Base-by-base conservation (phyloP, 2,329 filamentous ascomycete species). In the Pseudocercospora pini-densiflorae region DNA sequence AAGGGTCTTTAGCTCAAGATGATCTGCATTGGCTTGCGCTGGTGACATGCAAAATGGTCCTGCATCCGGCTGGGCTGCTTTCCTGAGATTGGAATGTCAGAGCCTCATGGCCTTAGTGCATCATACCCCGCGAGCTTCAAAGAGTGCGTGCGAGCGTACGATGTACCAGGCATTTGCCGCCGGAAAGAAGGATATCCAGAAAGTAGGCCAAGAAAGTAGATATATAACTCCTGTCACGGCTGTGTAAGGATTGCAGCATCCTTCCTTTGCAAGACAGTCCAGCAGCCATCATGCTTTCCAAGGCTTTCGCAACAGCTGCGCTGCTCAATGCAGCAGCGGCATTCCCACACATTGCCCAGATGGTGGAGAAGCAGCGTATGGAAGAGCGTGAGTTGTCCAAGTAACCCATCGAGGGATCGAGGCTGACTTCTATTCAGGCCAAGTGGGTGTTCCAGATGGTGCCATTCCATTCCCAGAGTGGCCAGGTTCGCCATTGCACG, bases 301-400 rank as follows among this genome's bases (percentile, higher is more conserved):
- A 40, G 19, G 21, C 51, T 33, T 47, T 69, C 23, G 43, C 67
- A 8, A 54, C 67, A 2, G 67, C 67, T 59, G 61, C 66, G 36
- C 64, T 69, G 64, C 67, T 69, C 21, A 67, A 67, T 45, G 67
- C 64, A 62, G 67, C 40, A 47, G 64, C 54, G 64, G 71, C 66
- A 19, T 73, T 73, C 63, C 70, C 71, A 29, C 67, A 69, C 24
- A 72, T 73, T 23, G 71, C 71, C 12, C 57, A 72, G 45, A 69
- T 71, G 64, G 69, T 71, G 21, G 69, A 61, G 6, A 65, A 72
- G 49, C 62, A 70, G 60, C 47, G 47, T 24, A 51, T 51, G 47
- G 47, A 62, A 49, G 31, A 67, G 47, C 64, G 67, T 67, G 49
- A 57, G 66, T 24, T 21, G 23, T 24, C 19, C 6, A 45, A 27